A percentile compares a stretch with the other conserved stretches of the same genome.
phyloP scores from a whole-genome alignment of 352 stramenopile genomes.

The Peronosclerospora sorghi region DNA sequence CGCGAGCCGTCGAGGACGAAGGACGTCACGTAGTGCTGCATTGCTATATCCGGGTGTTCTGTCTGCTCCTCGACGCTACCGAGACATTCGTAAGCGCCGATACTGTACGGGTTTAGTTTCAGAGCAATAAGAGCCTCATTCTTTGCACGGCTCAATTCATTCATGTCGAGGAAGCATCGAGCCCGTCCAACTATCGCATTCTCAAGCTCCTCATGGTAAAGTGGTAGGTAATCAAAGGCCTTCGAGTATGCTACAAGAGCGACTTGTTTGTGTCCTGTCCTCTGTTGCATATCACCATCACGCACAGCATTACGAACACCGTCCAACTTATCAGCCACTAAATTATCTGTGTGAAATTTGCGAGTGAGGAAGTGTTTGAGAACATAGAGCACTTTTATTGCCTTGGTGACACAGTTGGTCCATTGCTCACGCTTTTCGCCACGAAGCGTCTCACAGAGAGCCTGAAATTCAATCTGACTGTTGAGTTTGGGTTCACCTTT shows the following conservation, averaged over 20 bases:
- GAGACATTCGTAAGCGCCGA: conserved; percentile 58
- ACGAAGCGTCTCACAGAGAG: conserved; percentile 49
- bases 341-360: conserved; percentile 38
- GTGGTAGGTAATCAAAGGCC: conserved; percentile 42
- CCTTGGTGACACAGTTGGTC: conserved; percentile 15
- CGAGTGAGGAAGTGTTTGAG: conserved; percentile 59
- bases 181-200: conserved; percentile 46
- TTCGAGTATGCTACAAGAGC: conserved; percentile 53
- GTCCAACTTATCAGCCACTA: conserved; percentile 32
- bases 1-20: conserved; percentile 78
- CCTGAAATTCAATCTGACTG: conserved; percentile 67
- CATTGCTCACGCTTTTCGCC: conserved; percentile 24
- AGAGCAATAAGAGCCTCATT: conserved; percentile 37
- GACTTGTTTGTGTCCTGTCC: conserved; percentile 36
- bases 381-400: conserved; percentile 48
- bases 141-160: conserved; percentile 27
- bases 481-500: conserved; percentile 26
- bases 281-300: conserved; percentile 46
- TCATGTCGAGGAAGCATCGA: conserved; percentile 49
- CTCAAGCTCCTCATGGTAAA: conserved; percentile 56
- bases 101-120: conserved; percentile 55
- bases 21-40: conserved; percentile 75
- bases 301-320: conserved; percentile 39
- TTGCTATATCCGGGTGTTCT: conserved; percentile 35
- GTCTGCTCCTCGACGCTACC: conserved; percentile 51